Evolutionary conservation across 352 stramenopile genomes (phyloP), one percentile per base, ranked within the genome.

Genomic region (Phytophthora hibernalis): DNA sequence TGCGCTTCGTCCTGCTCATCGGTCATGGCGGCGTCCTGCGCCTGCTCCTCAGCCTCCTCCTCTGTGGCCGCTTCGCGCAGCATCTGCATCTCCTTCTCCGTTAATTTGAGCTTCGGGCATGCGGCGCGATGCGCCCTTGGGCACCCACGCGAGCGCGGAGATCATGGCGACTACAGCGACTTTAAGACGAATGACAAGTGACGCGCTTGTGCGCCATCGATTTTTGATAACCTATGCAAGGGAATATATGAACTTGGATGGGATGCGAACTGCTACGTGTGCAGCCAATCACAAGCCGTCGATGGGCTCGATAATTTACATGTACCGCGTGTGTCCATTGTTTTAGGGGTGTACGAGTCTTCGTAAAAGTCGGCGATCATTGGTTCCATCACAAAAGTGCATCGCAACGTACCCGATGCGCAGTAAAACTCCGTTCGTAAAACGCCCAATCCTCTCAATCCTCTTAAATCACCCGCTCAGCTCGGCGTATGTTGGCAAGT

Each of bases 31-130:
- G 52, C 83, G 28, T 87, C 80, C 74, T 20, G 69, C 70, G 28
- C 72, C 47, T 88, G 72, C 58, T 92, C 76, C 40, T 93, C 83
- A 5, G 66, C 65, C 38, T 89, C 83, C 47, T 95, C 85, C 56
- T 95, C 83, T n/a, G 76, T 72, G 10, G 87, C 89, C 13, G 84
- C 68, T 42, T 95, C 72, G 33, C 83, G 83, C 81, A 96, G 87
- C 83, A 96, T 89, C 22, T 77, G 60, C 53, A 96, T 70, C 68
- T 96, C 89, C 15, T 85, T 74, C 38, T 93, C 79, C n/a, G 87
- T 93, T 13, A 95, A 75, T 73, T 93, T 89, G 53, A 93, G 85
- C 77, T 94, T 94, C 85, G 8, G 89, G 89, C 56, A 87, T 79
- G 75, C 86, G 80, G n/a, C 72, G 72, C 22, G 72, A 74, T 16